Evolutionary conservation across 225 moss, liverwort and hornwort species (phyloP).

Genomic region (Physcomitrium patens): DNA sequence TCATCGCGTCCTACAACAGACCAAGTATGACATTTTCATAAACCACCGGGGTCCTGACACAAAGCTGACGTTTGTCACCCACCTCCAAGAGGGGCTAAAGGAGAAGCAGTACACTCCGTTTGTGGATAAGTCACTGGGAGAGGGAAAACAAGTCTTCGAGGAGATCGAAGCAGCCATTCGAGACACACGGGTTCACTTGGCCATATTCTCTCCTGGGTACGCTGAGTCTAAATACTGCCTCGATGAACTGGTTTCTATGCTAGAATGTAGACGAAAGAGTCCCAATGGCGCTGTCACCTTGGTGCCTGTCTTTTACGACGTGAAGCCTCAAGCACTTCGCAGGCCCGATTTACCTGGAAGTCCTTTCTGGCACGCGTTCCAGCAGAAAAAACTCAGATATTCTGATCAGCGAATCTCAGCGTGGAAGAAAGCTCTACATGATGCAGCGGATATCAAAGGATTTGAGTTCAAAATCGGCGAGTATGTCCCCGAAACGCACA

Average conservation of each 20-base stretch:
- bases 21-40: slow-evolving; percentile 36
- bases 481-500: slow-evolving; percentile 4
- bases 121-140: slow-evolving; percentile 15
- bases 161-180: slow-evolving; percentile 26
- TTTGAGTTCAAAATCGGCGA: neutral
- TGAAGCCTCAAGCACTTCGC: slow-evolving; percentile 32
- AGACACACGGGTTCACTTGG: slow-evolving; percentile 18
- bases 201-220: slow-evolving; percentile 33
- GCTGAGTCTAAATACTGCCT: slow-evolving; percentile 32
- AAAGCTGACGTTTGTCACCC: slow-evolving; percentile 11
- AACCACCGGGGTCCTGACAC: slow-evolving; percentile 38
- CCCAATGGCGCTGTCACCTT: slow-evolving; percentile 22
- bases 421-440: slow-evolving; percentile 35
- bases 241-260: slow-evolving; percentile 37
- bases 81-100: slow-evolving; percentile 17
- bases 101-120: slow-evolving; percentile 16
- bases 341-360: neutral
- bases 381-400: neutral
- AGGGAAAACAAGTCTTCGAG: slow-evolving; percentile 8
- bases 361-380: slow-evolving; percentile 31
- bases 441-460: slow-evolving; percentile 28
- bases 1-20: neutral
- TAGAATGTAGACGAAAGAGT: neutral
- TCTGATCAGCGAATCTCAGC: neutral
- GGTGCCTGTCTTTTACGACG: slow-evolving; percentile 33